Evolutionary conservation across 2,329 filamentous ascomycete species (phyloP).

Genomic region (Fusarium neocosmosporiellum): DNA sequence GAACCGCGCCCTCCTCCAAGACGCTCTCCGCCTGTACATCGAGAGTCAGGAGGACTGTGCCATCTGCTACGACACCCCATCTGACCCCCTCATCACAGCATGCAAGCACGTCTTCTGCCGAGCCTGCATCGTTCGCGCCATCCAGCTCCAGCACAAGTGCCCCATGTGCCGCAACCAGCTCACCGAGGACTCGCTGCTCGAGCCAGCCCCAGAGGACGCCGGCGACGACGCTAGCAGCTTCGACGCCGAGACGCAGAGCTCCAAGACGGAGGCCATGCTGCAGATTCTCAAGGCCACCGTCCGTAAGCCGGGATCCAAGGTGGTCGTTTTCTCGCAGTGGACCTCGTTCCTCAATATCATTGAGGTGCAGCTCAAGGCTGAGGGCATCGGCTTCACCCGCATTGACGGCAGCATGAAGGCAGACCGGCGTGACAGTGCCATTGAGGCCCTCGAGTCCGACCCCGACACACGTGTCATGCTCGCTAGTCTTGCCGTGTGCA

Average conservation of each 20-base stretch:
- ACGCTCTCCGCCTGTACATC: slow-evolving; percentile 79
- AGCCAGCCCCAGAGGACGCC: slow-evolving; percentile 68
- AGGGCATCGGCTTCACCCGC: slow-evolving; percentile 73
- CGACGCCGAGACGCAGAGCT: slow-evolving; percentile 75
- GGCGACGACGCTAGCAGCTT: slow-evolving; percentile 59
- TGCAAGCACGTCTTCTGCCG: slow-evolving; percentile 86
- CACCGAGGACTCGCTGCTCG: slow-evolving; percentile 68
- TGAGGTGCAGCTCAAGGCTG: slow-evolving; percentile 71
- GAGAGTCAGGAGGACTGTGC: slow-evolving; percentile 86
- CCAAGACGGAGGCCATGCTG: slow-evolving; percentile 84
- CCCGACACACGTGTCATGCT: slow-evolving; percentile 79
- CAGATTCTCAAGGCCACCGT: slow-evolving; percentile 79
- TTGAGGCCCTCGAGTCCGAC: slow-evolving; percentile 74
- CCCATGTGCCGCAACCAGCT: slow-evolving; percentile 84
- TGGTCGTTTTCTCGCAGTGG: slow-evolving; percentile 83
- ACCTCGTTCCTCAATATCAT: slow-evolving; percentile 79
- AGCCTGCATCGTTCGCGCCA: slow-evolving; percentile 78
- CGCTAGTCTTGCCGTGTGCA: slow-evolving; percentile 83
- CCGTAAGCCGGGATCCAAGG: slow-evolving; percentile 72
- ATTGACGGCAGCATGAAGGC: slow-evolving; percentile 86
- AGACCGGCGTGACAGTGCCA: slow-evolving; percentile 75
- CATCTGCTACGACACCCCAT: slow-evolving; percentile 80
- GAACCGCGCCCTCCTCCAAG: slow-evolving; percentile 78
- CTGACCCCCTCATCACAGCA: slow-evolving; percentile 81
- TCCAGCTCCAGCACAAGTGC: slow-evolving; percentile 81